Base-by-base conservation (phyloP, 306 rosid genomes). In the Trichosanthes cucumerina region DNA sequence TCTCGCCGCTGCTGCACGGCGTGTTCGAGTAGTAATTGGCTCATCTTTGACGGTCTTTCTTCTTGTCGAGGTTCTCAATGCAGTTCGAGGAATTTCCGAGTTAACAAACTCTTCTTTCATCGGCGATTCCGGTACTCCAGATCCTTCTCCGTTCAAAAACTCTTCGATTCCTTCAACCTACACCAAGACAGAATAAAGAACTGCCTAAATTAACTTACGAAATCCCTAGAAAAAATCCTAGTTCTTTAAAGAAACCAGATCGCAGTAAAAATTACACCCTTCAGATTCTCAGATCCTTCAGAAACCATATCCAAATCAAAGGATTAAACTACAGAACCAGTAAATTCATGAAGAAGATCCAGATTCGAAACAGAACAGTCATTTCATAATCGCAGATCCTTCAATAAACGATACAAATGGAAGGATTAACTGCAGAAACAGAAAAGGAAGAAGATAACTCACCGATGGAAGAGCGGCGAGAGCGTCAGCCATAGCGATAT, bases 81-180 rank as follows among this genome's bases (percentile, higher is more conserved):
- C 89, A 10, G 91, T 82, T 0, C 84, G 83, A 47, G 84, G 81
- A 72, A 47, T 33, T 58, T 68, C 80, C 1, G 89, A 84, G 23
- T 89, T 82, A 81, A 80, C 86, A 2, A 5, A 49, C 52, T 56
- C 84, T 5, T 46, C 26, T 54, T 80, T 81, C 80, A 76, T 85
- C 0, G 83, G 78, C 34, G 83, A 77, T 54, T 83, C 78, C 23
- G 77, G 76, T 14, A 33, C 31, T 36, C 80, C 87, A 13, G 77
- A 75, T 79, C 79, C 84, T 1, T 24, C 73, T 39, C 85, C 81
- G 58, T 84, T 86, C 83, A 87, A 64, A 10, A 86, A 5, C 4
- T 91, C 97, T 5, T 89, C 96, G 26, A 95, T 80, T 59, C 98
- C 98, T 80, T 91, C 98, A 65, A 95, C 96, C 98, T 95, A 69